These are phyloP conservation scores for Citrus inodora DNA, from an alignment of 345 rosid genomes.

Conservation along the genomic window DNA sequence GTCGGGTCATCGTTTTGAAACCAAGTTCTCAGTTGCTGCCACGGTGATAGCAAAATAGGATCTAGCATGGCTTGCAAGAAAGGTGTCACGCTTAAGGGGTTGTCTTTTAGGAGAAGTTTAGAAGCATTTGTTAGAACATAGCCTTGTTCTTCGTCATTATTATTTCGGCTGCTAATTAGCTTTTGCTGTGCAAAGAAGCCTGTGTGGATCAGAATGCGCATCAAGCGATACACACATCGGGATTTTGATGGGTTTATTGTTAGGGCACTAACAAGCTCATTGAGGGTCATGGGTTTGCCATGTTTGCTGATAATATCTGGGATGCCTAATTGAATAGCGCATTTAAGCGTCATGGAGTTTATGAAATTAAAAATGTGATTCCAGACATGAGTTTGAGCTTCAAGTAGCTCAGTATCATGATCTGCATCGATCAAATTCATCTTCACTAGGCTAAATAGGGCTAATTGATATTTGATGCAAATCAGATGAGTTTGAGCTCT, in stretches of 20 bases:
- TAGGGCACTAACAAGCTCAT: slow-evolving; percentile 28
- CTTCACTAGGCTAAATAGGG: not conserved
- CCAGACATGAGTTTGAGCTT: slow-evolving; percentile 38
- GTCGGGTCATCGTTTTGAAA: slow-evolving; percentile 22
- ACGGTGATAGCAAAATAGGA: slow-evolving; percentile 25
- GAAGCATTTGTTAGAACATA: slow-evolving; percentile 32
- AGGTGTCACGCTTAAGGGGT: slow-evolving; percentile 28
- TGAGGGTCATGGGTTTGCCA: slow-evolving; percentile 38
- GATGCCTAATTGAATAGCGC: slow-evolving; percentile 44
- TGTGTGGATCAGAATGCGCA: slow-evolving; percentile 38
- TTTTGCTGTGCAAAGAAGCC: slow-evolving; percentile 33
- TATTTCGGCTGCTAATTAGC: not conserved
- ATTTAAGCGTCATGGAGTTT: slow-evolving; percentile 42
- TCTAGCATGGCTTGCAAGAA: slow-evolving; percentile 21
- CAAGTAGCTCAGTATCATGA: slow-evolving; percentile 15
- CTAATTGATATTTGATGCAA: not conserved
- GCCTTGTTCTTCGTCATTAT: slow-evolving; percentile 9
- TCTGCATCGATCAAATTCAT: not conserved
- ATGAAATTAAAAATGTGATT: slow-evolving; percentile 36
- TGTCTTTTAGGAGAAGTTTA: slow-evolving; percentile 23
- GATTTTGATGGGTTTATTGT: slow-evolving; percentile 23
- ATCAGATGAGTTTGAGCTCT: not conserved
- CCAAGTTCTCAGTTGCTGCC: slow-evolving; percentile 33
- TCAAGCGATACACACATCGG: slow-evolving; percentile 27
- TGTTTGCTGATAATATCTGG: slow-evolving; percentile 43